phyloP scores from a whole-genome alignment of 2,329 filamentous ascomycete species.

The Colletotrichum brevisporum region DNA sequence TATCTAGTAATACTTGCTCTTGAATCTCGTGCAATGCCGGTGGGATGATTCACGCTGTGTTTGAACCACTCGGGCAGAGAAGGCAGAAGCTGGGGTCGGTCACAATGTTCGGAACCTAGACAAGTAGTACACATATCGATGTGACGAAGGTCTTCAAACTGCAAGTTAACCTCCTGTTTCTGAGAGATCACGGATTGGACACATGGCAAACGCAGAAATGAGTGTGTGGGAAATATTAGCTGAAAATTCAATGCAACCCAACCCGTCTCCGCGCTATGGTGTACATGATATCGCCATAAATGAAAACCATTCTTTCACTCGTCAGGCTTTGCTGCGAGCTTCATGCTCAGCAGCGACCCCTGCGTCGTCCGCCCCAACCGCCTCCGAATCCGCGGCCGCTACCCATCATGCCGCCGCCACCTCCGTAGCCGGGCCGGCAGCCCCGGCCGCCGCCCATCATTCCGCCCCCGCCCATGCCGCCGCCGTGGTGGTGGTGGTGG shows the following conservation, averaged over 20 bases:
- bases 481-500: conserved; percentile 37
- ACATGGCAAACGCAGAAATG: too few species aligned
- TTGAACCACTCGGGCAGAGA: too few species aligned
- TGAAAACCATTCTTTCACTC: neutral
- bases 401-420: conserved; percentile 17
- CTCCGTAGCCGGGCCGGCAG: conserved; percentile 24
- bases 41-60: too few species aligned
- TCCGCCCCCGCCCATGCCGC: conserved; percentile 27
- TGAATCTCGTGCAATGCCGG: too few species aligned
- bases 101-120: too few species aligned
- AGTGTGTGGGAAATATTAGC: too few species aligned
- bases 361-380: conserved; percentile 1
- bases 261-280: neutral
- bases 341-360: conserved; percentile 11
- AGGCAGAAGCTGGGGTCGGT: too few species aligned
- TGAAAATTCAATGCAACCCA: neutral
- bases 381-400: conserved; percentile 14
- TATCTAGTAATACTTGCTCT: too few species aligned
- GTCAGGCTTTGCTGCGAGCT: neutral
- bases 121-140: too few species aligned
- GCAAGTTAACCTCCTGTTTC: too few species aligned
- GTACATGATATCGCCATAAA: neutral
- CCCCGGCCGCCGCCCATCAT: conserved; percentile 6
- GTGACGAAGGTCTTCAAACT: too few species aligned
- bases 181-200: too few species aligned